Evolutionary conservation across 345 rosid genomes (phyloP), one percentile per base, ranked within the genome.

Genomic region (Populus alba): DNA sequence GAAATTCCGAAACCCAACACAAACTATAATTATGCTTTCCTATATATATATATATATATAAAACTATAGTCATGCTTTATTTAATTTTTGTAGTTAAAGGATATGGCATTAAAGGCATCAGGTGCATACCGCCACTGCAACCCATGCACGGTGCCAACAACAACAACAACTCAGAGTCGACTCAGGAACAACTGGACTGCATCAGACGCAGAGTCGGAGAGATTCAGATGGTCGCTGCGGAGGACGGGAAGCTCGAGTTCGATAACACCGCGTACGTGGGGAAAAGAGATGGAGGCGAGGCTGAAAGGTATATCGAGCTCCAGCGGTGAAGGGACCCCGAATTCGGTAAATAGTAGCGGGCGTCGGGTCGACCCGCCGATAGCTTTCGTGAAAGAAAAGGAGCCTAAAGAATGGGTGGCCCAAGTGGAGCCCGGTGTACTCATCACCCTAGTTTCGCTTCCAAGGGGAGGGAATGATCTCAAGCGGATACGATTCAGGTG

Each of bases 191-290:
- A 38, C 68, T 70, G 29, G 47, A 63, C 67, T 13, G 84, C 73
- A 69, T 77, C 84, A 10, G 85, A 82, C 68, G 84, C 86, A 87
- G 74, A 87, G 81, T 85, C 84, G 89, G 89, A 75, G 82, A 90
- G 70, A 77, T 77, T 61, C 70, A 71, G 76, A 13, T 74, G 79
- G 78, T 65, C 85, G 37, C 38, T 78, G 35, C 72, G 79, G 57
- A 69, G 85, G 73, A 78, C 85, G 66, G 79, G 76, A 29, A 82
- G 81, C 73, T 78, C 85, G 31, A 78, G 77, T 72, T 82, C 84
- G 45, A 78, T 80, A 70, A 77, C 76, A 37, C 78, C 81, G 15
- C 71, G 79, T 37, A 43, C 74, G 35, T 82, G 84, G 84, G 84
- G 84, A 51, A 82, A 82, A 70, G 85, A 82, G 66, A 78, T 82